These are phyloP conservation scores for Penstemon newberryi DNA, from an alignment of 257 asterid genomes.

Conservation along the genomic window DNA sequence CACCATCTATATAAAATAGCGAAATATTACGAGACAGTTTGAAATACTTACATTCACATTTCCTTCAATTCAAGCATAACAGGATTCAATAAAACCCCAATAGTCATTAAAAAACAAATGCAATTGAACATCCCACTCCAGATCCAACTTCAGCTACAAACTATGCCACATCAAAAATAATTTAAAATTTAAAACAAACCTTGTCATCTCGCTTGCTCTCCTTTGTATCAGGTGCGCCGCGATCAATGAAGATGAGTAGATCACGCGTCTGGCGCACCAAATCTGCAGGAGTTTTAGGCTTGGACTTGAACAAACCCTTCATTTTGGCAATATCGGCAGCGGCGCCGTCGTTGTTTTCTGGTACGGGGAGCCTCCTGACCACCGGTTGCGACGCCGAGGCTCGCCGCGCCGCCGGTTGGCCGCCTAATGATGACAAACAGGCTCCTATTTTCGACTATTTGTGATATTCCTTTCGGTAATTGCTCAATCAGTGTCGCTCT, in stretches of 20 bases:
- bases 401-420: constrained; percentile 42
- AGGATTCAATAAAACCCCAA: no score
- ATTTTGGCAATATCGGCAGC: constrained; percentile 41
- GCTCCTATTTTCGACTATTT: constrained; percentile 55
- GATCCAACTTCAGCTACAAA: no score
- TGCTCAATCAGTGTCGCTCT: no score
- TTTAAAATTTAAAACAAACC: constrained; percentile 32
- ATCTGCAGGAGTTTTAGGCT: constrained; percentile 86
- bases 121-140: no score
- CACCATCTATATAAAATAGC: constrained; percentile 46
- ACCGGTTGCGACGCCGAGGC: constrained; percentile 44
- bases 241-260: constrained; percentile 64
- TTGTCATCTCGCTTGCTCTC: constrained; percentile 89
- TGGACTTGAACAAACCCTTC: constrained; percentile 80
- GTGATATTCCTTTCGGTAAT: no score
- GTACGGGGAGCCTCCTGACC: constrained; percentile 46
- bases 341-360: constrained; percentile 31
- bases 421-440: constrained; percentile 52
- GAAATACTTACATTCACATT: neutral
- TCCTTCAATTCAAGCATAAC: neutral
- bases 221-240: constrained; percentile 48
- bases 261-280: constrained; percentile 86
- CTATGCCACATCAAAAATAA: no score
- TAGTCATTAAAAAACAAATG: no score
- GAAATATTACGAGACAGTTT: no score